Conservation (phyloP, 2,329 filamentous ascomycete genomes). For the Sarocladium brachiariae region DNA sequence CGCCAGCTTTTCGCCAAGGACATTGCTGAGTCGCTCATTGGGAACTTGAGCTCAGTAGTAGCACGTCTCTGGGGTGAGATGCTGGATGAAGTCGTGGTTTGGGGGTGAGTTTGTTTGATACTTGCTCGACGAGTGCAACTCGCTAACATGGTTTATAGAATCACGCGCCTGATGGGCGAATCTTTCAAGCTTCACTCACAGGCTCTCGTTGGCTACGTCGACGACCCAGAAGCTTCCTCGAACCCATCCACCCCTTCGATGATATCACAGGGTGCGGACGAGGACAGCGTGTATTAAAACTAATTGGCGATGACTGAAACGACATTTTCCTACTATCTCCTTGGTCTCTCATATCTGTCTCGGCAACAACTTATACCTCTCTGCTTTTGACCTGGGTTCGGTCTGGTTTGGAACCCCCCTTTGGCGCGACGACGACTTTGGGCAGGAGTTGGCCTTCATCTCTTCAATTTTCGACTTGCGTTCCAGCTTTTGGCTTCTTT, state of each 20-base stretch:
- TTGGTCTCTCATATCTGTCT: constrained; percentile 15
- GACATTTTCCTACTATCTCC: constrained; percentile 27
- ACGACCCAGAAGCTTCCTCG: constrained; percentile 66
- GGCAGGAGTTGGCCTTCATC: constrained; percentile 22
- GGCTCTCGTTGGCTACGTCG: constrained; percentile 89
- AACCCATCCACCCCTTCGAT: constrained; percentile 64
- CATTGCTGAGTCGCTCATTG: constrained; percentile 70
- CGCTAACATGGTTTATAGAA: constrained; percentile 42
- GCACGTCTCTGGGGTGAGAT: constrained; percentile 95
- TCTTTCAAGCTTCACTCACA: constrained; percentile 96
- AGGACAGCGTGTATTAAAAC: constrained; percentile 63
- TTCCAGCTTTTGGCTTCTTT: background rate
- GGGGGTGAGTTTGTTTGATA: constrained; percentile 68
- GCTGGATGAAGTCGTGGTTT: constrained; percentile 97
- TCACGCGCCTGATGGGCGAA: constrained; percentile 94
- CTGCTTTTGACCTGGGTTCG: constrained; percentile 16
- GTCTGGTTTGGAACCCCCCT: constrained; percentile 15
- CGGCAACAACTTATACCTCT: constrained; percentile 23
- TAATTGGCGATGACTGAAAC: constrained; percentile 41
- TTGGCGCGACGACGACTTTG: constrained; percentile 15
- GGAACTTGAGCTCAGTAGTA: constrained; percentile 89
- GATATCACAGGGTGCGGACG: constrained; percentile 64
- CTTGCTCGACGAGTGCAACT: background rate
- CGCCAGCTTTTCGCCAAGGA: constrained; percentile 88
- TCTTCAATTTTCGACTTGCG: constrained; percentile 21